Evolutionary conservation across 1,284 basidiomycete genomes (phyloP).

Genomic region (Cutaneotrichosporon sp.): DNA sequence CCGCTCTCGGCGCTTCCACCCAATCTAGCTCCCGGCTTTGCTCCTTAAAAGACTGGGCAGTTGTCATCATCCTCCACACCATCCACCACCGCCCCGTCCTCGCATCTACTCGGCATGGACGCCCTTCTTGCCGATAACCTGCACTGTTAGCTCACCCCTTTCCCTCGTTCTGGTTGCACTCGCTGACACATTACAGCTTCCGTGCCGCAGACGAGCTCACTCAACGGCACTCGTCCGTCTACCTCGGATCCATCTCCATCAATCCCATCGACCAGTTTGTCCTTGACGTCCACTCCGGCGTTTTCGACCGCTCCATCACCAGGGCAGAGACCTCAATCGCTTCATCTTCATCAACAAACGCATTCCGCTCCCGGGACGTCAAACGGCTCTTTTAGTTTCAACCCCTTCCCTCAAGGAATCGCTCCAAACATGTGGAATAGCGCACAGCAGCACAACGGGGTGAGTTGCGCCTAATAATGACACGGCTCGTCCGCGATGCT

Average conservation of each 20-base stretch:
- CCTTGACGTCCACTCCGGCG: not conserved
- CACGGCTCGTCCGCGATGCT: not conserved
- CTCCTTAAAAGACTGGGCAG: not conserved
- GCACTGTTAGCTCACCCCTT: conserved; percentile 1
- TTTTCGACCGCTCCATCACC: not conserved
- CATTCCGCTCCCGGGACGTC: not conserved
- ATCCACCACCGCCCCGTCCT: conserved; percentile 1
- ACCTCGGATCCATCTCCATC: not conserved
- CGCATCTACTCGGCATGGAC: conserved; percentile 3
- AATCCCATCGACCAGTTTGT: not conserved
- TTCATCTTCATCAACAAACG: not conserved
- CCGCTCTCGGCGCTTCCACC: not conserved
- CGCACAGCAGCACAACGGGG: conserved; percentile 18
- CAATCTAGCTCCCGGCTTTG: not conserved
- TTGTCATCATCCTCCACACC: not conserved
- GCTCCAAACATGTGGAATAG: conserved; percentile 17
- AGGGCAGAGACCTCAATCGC: not conserved
- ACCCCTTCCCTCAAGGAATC: not conserved
- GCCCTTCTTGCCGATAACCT: conserved; percentile 1
- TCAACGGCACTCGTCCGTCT: not conserved
- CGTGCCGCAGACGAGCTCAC: not conserved
- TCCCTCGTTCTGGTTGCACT: not conserved
- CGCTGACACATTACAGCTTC: conserved; percentile 1
- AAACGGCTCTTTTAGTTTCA: not conserved
- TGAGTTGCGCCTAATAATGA: conserved; percentile 6